Evolutionary conservation across 768 basidiomycete genomes (phyloP), one percentile per base, ranked within the genome.

Genomic region (Collybiopsis confluens): DNA sequence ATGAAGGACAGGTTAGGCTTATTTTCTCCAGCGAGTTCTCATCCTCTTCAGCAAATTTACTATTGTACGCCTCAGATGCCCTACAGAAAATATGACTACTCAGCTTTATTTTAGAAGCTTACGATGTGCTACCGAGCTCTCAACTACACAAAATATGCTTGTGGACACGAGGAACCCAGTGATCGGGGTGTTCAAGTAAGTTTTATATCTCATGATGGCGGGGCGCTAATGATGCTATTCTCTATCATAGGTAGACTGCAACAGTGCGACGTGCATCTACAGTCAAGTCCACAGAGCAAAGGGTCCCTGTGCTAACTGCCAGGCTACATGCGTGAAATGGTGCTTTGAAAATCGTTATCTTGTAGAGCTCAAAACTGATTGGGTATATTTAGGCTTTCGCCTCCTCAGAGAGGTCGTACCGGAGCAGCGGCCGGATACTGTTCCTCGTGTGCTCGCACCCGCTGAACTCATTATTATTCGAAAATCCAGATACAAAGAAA

Each of bases 61-160:
- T 16, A n/a, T 23, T 16, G n/a, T n/a, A 8, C 6, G 40, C n/a
- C n/a, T 42, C 40, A 6, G 5, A 8, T 33, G 13, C 30, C 13
- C 13, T 13, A 33, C 40, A 5, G 40, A 42, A 6, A 42, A 5
- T 5, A 23, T 23, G 40, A 42, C n/a, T n/a, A n/a, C n/a, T n/a
- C n/a, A n/a, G n/a, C n/a, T n/a, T n/a, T n/a, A n/a, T n/a, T n/a
- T n/a, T n/a, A 18, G 27, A 38, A 15, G 11, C 43, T 26, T 1
- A 23, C 41, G 43, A 53, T 53, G 52, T 53, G 52, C 52, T 36
- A 44, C 35, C 52, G 52, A 20, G 30, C 42, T 15, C 28, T 53
- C n/a, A 45, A 44, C 30, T 53, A 44, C 33, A 35, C 43, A 7
- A 45, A 45, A 28, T 53, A 21, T 20, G 50, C 50, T 21, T 53